Percentiles rank a stretch among this genome's conserved stretches.
phyloP scores from a whole-genome alignment of 495 filamentous ascomycete species.

The Aspergillus affinis region DNA sequence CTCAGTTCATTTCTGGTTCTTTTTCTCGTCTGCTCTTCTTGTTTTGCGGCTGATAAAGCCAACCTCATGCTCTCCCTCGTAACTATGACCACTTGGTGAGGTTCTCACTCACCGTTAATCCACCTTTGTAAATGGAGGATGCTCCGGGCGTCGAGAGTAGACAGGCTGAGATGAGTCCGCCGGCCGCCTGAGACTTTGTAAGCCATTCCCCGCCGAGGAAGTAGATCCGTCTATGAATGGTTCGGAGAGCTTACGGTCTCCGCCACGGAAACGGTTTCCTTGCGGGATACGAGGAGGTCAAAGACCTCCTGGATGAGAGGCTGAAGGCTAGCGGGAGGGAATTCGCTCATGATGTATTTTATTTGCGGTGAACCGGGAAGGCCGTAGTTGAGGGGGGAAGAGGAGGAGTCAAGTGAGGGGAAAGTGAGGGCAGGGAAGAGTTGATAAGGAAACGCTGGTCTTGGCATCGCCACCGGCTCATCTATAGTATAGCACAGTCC shows the following conservation, averaged over 20 bases:
- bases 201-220: not conserved
- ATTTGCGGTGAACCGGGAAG: not conserved
- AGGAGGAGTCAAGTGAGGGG: not conserved
- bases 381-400: not conserved
- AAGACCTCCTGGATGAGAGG: constrained; percentile 50
- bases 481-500: not conserved
- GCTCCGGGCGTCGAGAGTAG: constrained; percentile 57
- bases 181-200: constrained; percentile 46
- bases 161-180: constrained; percentile 58
- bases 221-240: constrained; percentile 1
- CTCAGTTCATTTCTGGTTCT: not conserved
- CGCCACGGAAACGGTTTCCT: constrained; percentile 56
- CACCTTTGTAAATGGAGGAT: constrained; percentile 56
- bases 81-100: not conserved
- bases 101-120: constrained; percentile 42
- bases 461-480: not conserved
- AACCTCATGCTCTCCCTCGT: not conserved
- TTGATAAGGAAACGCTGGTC: not conserved
- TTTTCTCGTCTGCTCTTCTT: not conserved
- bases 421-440: not conserved
- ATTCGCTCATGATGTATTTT: constrained; percentile 17
- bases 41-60: not conserved
- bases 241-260: constrained; percentile 50
- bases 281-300: constrained; percentile 48
- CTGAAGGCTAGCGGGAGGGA: constrained; percentile 52